A percentile compares a stretch with the other conserved stretches of the same genome.
phyloP scores from a whole-genome alignment of 2,329 filamentous ascomycete species.

The Erysiphe pulchra region DNA sequence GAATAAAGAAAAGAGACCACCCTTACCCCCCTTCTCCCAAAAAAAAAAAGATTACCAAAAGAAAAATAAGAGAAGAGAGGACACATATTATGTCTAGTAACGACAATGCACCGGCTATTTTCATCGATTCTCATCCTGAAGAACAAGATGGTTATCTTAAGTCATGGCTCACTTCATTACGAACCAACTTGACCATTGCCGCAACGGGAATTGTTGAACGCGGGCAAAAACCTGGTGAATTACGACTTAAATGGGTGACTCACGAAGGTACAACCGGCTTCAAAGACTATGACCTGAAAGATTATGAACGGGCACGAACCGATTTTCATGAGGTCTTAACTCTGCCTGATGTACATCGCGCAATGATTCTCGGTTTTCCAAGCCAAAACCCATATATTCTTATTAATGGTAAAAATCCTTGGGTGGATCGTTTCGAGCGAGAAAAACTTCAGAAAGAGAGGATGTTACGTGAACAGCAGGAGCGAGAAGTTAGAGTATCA shows the following conservation, averaged over 20 bases:
- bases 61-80: no score
- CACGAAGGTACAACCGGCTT: constrained; percentile 7
- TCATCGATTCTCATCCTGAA: constrained; percentile 11
- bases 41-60: no score
- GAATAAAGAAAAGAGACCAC: no score
- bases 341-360: constrained; percentile 7
- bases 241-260: constrained; percentile 9
- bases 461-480: not conserved
- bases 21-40: no score
- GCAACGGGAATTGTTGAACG: constrained; percentile 9
- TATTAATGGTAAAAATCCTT: constrained; percentile 4
- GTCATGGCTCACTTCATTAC: constrained; percentile 7
- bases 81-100: not conserved
- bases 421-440: constrained; percentile 5
- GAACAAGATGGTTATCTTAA: constrained; percentile 8
- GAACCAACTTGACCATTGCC: constrained; percentile 6
- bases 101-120: constrained; percentile 7
- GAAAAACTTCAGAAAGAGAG: constrained; percentile 2
- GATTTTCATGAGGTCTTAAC: constrained; percentile 7
- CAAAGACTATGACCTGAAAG: constrained; percentile 8
- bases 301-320: constrained; percentile 7
- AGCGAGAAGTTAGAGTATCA: not conserved
- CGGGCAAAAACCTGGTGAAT: constrained; percentile 5
- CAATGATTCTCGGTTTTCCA: constrained; percentile 8
- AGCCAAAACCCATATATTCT: constrained; percentile 9